phyloP scores from a whole-genome alignment of 805 yeast species.

The Tetrapisispora namnaoensis region DNA sequence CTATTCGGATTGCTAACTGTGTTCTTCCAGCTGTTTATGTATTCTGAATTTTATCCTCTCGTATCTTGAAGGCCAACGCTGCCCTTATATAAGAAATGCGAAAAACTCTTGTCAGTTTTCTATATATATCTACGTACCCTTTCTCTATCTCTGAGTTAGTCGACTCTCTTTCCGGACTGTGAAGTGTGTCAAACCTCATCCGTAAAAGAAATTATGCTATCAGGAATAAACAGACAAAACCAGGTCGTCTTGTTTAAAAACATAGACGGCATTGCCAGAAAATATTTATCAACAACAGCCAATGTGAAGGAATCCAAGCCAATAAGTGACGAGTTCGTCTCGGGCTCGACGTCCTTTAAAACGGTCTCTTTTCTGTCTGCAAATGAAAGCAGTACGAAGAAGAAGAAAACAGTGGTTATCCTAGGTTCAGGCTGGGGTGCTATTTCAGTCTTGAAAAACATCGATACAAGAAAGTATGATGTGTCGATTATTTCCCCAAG shows the following conservation, averaged over 20 bases:
- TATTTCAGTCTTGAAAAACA: slow-evolving; percentile 69
- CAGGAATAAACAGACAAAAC: not conserved
- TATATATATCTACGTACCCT: too few relatives aligned
- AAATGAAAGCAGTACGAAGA: slow-evolving; percentile 7
- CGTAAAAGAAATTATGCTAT: not conserved
- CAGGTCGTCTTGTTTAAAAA: not conserved
- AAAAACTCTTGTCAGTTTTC: too few relatives aligned
- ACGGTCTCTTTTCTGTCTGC: slow-evolving; percentile 17
- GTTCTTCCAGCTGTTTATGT: too few relatives aligned
- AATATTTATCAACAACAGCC: not conserved
- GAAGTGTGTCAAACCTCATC: not conserved
- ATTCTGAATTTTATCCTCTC: too few relatives aligned
- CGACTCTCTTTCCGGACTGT: not conserved
- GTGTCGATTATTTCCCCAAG: slow-evolving; percentile 87
- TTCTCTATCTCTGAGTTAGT: too few relatives aligned
- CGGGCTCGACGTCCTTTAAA: slow-evolving; percentile 32
- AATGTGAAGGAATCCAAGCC: not conserved
- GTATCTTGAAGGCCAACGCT: too few relatives aligned
- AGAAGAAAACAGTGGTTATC: slow-evolving; percentile 44
- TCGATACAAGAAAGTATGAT: slow-evolving; percentile 81
- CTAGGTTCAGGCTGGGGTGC: slow-evolving; percentile 95
- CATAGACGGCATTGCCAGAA: not conserved
- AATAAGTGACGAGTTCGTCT: not conserved
- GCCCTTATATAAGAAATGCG: too few relatives aligned
- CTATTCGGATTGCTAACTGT: not conserved